phyloP scores from a whole-genome alignment of 306 rosid species.

The Sicyos edulis region DNA sequence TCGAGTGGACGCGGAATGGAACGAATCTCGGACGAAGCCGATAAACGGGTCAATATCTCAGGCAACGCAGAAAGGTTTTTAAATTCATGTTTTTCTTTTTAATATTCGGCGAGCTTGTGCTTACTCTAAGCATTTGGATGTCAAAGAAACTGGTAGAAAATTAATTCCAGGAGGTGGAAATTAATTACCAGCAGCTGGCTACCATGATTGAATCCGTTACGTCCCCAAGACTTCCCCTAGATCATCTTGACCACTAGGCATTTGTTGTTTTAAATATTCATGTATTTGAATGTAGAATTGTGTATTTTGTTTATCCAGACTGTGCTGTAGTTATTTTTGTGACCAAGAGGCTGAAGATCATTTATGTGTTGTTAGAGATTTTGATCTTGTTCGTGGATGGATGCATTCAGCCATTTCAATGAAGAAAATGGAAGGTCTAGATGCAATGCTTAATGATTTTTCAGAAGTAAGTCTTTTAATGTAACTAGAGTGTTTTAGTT shows the following conservation, averaged over 20 bases:
- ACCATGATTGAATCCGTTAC: no score
- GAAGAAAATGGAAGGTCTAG: conserved; percentile 69
- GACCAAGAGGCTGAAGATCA: neutral
- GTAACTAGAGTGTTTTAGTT: neutral
- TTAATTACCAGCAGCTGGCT: no score
- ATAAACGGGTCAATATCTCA: conserved; percentile 25
- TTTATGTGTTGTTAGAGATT: conserved; percentile 35
- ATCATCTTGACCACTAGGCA: no score
- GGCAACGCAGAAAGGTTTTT: conserved; percentile 48
- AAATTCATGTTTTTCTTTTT: neutral
- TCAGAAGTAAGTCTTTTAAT: conserved; percentile 26
- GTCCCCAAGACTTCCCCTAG: no score
- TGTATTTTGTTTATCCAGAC: neutral
- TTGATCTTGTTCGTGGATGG: conserved; percentile 53
- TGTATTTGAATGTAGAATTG: neutral
- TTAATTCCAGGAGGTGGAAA: no score
- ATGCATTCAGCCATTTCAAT: conserved; percentile 72
- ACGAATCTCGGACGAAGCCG: conserved; percentile 23
- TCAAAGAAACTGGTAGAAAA: no score
- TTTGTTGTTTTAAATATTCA: neutral
- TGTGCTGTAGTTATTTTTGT: neutral
- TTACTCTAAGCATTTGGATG: no score
- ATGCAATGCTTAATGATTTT: conserved; percentile 58
- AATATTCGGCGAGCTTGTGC: no score
- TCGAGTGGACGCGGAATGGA: conserved; percentile 24